phyloP scores from a whole-genome alignment of 495 filamentous ascomycete species.

The Xylaria intraflava region DNA sequence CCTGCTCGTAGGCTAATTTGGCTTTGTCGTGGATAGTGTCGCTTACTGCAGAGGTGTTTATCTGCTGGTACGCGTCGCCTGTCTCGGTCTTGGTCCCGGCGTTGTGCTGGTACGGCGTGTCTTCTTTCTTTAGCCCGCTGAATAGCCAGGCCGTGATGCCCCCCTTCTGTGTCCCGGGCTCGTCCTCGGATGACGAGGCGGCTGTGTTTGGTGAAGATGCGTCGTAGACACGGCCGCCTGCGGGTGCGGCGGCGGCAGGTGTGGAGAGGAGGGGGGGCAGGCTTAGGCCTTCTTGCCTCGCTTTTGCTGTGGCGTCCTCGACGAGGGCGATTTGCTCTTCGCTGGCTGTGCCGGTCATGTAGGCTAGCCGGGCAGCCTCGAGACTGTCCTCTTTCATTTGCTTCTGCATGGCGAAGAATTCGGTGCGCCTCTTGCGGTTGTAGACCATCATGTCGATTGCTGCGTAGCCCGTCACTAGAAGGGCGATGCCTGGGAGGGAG shows the following conservation, averaged over 20 bases:
- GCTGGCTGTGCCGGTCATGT: conserved; percentile 57
- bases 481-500: conserved; percentile 54
- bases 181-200: not conserved
- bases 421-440: conserved; percentile 62
- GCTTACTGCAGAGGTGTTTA: not conserved
- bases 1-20: conserved; percentile 42
- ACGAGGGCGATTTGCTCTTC: conserved; percentile 46
- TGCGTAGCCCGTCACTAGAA: conserved; percentile 70
- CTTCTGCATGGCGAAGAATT: conserved; percentile 61
- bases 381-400: conserved; percentile 47
- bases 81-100: conserved; percentile 2
- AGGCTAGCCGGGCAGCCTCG: conserved; percentile 51
- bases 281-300: conserved; percentile 26
- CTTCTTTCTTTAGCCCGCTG: conserved; percentile 52
- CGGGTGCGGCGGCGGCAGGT: not conserved
- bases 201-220: not conserved
- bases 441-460: conserved; percentile 79
- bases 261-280: conserved; percentile 31
- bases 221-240: not conserved
- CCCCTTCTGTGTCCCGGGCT: conserved; percentile 26
- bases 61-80: not conserved
- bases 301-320: conserved; percentile 34
- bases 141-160: conserved; percentile 34
- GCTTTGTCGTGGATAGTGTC: conserved; percentile 26
- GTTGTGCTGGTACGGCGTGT: conserved; percentile 21